Conservation (phyloP, 106 monocot genomes). For the Acorus gramineus region DNA sequence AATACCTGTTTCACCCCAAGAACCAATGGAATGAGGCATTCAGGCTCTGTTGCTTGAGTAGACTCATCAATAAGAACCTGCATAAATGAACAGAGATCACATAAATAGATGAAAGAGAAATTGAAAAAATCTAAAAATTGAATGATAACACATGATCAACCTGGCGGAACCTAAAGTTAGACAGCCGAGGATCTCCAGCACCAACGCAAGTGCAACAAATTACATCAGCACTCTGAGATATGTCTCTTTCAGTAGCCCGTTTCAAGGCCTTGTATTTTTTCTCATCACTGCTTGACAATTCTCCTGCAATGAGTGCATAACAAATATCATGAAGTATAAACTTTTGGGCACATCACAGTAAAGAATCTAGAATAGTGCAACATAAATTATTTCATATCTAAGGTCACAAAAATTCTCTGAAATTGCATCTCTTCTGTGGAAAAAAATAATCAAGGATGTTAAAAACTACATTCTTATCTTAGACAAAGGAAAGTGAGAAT, state of each 20-base stretch:
- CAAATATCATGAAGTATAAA: too few relatives aligned
- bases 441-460: too few relatives aligned
- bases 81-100: slow-evolving; percentile 4
- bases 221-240: slow-evolving; percentile 98
- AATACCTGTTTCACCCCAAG: slow-evolving; percentile 98
- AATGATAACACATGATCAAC: slow-evolving; percentile 16
- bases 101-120: background rate
- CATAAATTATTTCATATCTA: too few relatives aligned
- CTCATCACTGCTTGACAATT: slow-evolving; percentile 93
- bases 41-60: slow-evolving; percentile 96
- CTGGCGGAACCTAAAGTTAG: slow-evolving; percentile 96
- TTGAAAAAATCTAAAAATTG: slow-evolving; percentile 3
- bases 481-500: too few relatives aligned
- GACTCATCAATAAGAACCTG: slow-evolving; percentile 99
- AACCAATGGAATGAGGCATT: slow-evolving; percentile 96
- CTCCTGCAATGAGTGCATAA: slow-evolving; percentile 34
- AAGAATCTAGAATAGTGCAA: too few relatives aligned
- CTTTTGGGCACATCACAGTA: too few relatives aligned
- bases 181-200: slow-evolving; percentile 90
- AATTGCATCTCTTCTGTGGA: too few relatives aligned
- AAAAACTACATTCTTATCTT: too few relatives aligned
- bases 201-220: slow-evolving; percentile 99
- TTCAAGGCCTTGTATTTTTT: slow-evolving; percentile 98
- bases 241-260: slow-evolving; percentile 96
- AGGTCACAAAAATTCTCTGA: too few relatives aligned